Percentiles rank a stretch among this genome's conserved stretches.
phyloP scores from a whole-genome alignment of 345 rosid genomes.

The Populus simonii region DNA sequence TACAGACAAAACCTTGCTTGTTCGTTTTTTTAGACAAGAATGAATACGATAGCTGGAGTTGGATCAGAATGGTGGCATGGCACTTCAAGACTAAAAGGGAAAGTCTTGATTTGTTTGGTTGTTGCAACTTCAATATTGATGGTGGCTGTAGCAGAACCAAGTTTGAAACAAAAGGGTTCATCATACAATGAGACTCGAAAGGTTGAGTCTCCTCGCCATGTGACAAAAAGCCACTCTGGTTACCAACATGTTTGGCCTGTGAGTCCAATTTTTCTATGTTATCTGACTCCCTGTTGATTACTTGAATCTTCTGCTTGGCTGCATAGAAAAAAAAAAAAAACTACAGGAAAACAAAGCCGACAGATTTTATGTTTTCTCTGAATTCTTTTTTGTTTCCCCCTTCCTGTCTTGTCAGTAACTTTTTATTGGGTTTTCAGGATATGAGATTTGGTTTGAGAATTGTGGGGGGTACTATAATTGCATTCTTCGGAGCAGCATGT shows the following conservation, averaged over 20 bases:
- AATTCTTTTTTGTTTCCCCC: neutral
- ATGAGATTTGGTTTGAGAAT: slow-evolving; percentile 43
- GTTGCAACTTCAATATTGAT: neutral
- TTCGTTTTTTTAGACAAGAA: neutral
- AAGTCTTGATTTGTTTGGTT: neutral
- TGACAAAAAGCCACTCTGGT: neutral
- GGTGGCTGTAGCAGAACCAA: neutral
- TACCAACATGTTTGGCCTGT: slow-evolving; percentile 40
- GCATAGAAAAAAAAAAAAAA: neutral
- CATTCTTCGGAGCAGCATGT: slow-evolving; percentile 50
- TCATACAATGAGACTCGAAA: neutral
- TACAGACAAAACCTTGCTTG: neutral
- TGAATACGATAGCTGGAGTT: neutral
- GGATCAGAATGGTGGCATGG: neutral
- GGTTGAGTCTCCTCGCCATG: neutral
- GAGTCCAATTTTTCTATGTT: neutral
- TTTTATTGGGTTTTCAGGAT: slow-evolving; percentile 18
- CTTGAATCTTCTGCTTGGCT: neutral
- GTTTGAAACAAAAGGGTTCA: neutral
- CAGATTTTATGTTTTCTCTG: neutral
- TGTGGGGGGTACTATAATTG: slow-evolving; percentile 36
- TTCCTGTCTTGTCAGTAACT: neutral
- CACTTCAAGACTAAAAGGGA: neutral
- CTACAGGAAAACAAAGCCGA: neutral
- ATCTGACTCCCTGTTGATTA: no score